Evolutionary conservation across 352 stramenopile genomes (phyloP).

Genomic region (Pythium monospermum): DNA sequence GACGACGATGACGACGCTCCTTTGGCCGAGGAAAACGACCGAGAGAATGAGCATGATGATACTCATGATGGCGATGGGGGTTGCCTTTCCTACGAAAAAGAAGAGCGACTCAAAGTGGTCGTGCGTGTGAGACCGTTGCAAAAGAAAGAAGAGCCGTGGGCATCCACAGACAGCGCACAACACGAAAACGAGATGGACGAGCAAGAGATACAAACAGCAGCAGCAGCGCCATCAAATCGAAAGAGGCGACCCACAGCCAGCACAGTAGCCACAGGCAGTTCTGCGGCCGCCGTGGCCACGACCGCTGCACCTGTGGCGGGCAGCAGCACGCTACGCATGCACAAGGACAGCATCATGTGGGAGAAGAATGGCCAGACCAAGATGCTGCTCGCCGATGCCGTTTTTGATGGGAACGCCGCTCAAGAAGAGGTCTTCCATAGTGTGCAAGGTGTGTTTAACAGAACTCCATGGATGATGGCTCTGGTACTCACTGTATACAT

Average conservation of each 20-base stretch:
- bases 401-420: slow-evolving; percentile 31
- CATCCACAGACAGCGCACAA: background rate
- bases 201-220: too few relatives aligned
- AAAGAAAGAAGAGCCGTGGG: slow-evolving; percentile 42
- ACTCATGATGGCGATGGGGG: background rate
- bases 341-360: slow-evolving; percentile 42
- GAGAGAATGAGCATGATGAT: background rate
- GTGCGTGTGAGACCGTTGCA: slow-evolving; percentile 52
- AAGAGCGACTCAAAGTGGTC: slow-evolving; percentile 63
- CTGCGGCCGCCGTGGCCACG: background rate
- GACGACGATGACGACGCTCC: too few relatives aligned
- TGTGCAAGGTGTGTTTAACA: slow-evolving; percentile 45
- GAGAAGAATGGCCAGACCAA: slow-evolving; percentile 68
- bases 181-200: background rate
- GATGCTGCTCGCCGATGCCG: slow-evolving; percentile 43
- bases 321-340: slow-evolving; percentile 20
- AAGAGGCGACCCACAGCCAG: too few relatives aligned
- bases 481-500: too few relatives aligned
- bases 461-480: background rate
- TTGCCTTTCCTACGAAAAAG: slow-evolving; percentile 12
- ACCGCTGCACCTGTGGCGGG: background rate
- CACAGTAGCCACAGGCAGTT: too few relatives aligned
- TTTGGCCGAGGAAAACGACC: background rate
- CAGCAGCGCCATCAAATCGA: too few relatives aligned
- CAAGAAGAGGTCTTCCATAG: slow-evolving; percentile 49